A percentile compares a stretch with the other conserved stretches of the same genome.
phyloP scores from a whole-genome alignment of 2,329 filamentous ascomycete species.

The Aureobasidium sp. region DNA sequence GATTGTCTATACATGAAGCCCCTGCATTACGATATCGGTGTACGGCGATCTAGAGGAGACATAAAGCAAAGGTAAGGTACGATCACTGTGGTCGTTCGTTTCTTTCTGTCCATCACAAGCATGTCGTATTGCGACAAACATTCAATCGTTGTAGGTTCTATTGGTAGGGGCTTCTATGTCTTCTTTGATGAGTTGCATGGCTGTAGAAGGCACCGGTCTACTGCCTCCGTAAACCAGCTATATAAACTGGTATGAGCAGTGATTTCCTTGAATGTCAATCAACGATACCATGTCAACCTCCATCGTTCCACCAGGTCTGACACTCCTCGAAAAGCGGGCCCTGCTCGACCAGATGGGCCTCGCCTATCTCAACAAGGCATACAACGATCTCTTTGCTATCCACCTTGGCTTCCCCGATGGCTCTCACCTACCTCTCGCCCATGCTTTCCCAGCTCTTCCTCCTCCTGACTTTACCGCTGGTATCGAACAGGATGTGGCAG shows the following conservation, averaged over 20 bases:
- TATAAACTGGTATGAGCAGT: neutral
- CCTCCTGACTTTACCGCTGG: neutral
- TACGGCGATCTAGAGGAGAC: neutral
- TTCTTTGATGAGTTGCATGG: neutral
- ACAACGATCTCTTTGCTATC: neutral
- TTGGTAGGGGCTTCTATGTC: neutral
- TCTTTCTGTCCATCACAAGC: neutral
- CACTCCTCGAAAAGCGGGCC: neutral
- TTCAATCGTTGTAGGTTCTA: neutral
- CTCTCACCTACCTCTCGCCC: neutral
- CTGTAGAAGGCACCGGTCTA: neutral
- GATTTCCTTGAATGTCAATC: neutral
- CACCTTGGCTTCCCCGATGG: neutral
- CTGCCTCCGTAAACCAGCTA: neutral
- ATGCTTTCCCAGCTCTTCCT: neutral
- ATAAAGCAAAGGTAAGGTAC: neutral
- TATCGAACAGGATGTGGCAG: neutral
- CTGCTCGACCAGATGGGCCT: neutral
- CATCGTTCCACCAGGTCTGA: neutral
- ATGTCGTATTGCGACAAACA: too few species aligned
- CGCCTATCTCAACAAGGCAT: neutral
- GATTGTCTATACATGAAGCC: neutral
- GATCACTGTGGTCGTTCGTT: neutral
- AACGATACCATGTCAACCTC: neutral
- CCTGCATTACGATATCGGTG: neutral